A percentile compares a stretch with the other conserved stretches of the same genome.
Conservation (phyloP, 306 rosid species). For the Alnus glutinosa region DNA sequence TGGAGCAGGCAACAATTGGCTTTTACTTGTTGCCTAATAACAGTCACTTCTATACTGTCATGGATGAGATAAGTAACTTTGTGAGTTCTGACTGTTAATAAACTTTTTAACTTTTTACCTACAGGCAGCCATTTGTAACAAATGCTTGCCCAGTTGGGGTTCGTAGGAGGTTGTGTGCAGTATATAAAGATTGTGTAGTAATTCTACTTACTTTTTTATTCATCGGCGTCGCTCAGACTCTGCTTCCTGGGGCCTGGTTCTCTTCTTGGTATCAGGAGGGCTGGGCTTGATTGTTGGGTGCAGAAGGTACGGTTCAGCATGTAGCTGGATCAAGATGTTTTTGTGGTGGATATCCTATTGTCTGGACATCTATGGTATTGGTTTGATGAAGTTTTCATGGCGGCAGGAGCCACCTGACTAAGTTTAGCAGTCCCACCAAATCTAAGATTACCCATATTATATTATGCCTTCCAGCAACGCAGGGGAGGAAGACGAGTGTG, state of each 20-base stretch:
- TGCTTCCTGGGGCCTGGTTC: slow-evolving; percentile 49
- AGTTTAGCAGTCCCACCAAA: slow-evolving; percentile 47
- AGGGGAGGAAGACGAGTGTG: slow-evolving; percentile 48
- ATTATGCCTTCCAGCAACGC: slow-evolving; percentile 45
- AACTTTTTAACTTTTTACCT: slow-evolving; percentile 44
- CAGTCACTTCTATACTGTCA: slow-evolving; percentile 74
- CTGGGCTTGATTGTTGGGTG: slow-evolving; percentile 31
- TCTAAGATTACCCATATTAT: slow-evolving; percentile 35
- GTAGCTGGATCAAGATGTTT: slow-evolving; percentile 48
- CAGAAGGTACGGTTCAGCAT: slow-evolving; percentile 47
- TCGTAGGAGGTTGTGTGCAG: slow-evolving; percentile 36
- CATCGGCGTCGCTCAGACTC: slow-evolving; percentile 48
- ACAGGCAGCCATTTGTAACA: slow-evolving; percentile 46
- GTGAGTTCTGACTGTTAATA: slow-evolving; percentile 69
- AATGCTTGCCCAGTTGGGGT: slow-evolving; percentile 28
- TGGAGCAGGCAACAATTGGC: slow-evolving; percentile 88
- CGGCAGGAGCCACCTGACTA: slow-evolving; percentile 42
- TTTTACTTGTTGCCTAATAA: slow-evolving; percentile 92
- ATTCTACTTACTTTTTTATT: slow-evolving; percentile 53
- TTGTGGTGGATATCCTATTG: slow-evolving; percentile 36
- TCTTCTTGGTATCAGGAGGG: slow-evolving; percentile 26
- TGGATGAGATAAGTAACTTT: slow-evolving; percentile 86
- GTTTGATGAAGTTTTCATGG: slow-evolving; percentile 40
- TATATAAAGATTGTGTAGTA: slow-evolving; percentile 68
- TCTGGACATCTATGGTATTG: slow-evolving; percentile 34